These are phyloP conservation scores for Combretum micranthum DNA, from an alignment of 345 rosid genomes.

Conservation along the genomic window DNA sequence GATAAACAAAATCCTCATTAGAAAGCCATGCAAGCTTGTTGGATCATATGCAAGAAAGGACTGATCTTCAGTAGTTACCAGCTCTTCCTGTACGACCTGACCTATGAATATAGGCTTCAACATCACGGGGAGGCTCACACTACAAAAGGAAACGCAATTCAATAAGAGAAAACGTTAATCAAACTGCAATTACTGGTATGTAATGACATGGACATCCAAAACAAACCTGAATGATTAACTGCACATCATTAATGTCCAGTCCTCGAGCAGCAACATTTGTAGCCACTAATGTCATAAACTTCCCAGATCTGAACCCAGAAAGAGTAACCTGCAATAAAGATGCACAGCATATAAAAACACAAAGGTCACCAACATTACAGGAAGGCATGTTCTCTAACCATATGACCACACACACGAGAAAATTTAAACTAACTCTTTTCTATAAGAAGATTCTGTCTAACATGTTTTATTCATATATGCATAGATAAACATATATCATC, in stretches of 20 bases:
- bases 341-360: constrained; percentile 2
- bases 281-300: constrained; percentile 83
- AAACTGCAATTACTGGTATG: neutral
- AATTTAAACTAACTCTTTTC: too few relatives aligned
- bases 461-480: too few relatives aligned
- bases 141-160: constrained; percentile 17
- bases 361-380: neutral
- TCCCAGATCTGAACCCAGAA: constrained; percentile 83
- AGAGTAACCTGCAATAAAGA: constrained; percentile 62
- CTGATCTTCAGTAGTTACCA: constrained; percentile 30
- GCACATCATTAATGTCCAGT: constrained; percentile 91
- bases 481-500: too few relatives aligned
- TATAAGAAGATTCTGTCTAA: too few relatives aligned
- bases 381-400: neutral
- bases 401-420: too few relatives aligned
- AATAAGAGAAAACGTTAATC: constrained; percentile 2
- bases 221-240: constrained; percentile 87
- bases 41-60: too few relatives aligned
- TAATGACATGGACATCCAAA: neutral
- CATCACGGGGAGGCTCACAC: constrained; percentile 99
- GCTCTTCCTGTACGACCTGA: constrained; percentile 99
- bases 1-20: constrained; percentile 7
- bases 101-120: constrained; percentile 93
- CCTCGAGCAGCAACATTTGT: constrained; percentile 99
- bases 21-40: neutral